Base-by-base conservation (phyloP, 2,329 filamentous ascomycete genomes). In the Alternaria dauci region DNA sequence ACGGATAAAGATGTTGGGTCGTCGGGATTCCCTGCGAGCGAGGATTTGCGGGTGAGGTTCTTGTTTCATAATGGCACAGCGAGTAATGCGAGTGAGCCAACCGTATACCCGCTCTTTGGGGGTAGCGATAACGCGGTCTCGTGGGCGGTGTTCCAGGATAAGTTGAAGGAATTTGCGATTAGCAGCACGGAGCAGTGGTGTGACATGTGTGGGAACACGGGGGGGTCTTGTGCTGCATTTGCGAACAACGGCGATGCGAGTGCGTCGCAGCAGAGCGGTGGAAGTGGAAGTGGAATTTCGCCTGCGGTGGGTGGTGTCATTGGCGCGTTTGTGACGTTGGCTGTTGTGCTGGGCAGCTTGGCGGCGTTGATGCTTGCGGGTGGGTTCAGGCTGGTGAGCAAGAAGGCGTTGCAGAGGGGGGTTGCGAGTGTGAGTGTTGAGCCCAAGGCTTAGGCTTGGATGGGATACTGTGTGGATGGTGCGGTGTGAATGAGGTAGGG, bases 271-370 rank as follows among this genome's bases (percentile, higher is more conserved):
- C 55, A 46, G 20, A 67, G 62, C 23, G 61, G 63, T 38, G 64
- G 70, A 20, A 76, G 79, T 2, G 52, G 56, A 52, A 84, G 86
- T 8, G 82, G 25, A 14, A 51, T 96, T 28, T 90, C 89, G 52
- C 87, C 84, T 38, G 84, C 87, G 6, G 88, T 94, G n/a, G 92
- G 91, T 0, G 92, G 93, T 52, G 92, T 94, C 5, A 93, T 96
- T 71, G 89, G 89, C 36, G 89, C 89, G 0, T 86, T 90, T 83
- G 88, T 91, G 18, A 90, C 88, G 1, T 75, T 91, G 39, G 88
- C 82, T 25, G 87, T 90, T 11, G 80, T 90, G n/a, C 68, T 90
- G 43, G 86, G 85, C 0, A 60, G 58, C 11, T 55, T 87, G 11
- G 84, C 86, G 65, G 83, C 80, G 1, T 66, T 88, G 20, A 76